Base-by-base conservation (phyloP, 345 rosid genomes). In the Salix caprea region DNA sequence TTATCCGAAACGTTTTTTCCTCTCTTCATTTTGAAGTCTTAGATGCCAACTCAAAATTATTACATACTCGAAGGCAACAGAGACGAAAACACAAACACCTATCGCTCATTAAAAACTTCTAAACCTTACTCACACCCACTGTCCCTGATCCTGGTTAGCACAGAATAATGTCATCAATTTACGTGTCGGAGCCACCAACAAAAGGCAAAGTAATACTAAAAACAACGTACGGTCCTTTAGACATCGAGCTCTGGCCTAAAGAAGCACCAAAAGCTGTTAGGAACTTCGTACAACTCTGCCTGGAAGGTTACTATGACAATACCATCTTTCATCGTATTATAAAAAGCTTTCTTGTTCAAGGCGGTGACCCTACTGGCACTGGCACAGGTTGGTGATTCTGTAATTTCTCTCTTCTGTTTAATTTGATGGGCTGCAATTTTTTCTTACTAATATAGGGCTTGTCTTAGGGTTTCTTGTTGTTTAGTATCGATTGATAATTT, bases 201-300 rank as follows among this genome's bases (percentile, higher is more conserved):
- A 96, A 93, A 71, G 99, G 99, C 34, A 93, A 96, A 75, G 94
- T 93, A 62, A 75, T 93, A 62, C 85, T 96, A 60, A 83, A 87
- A 79, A 96, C 98, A 68, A 89, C 94, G 42, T 85, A 91, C 79
- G 98, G 99, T 0, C 98, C 97, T 0, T 73, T 96, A 9, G 97
- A 93, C 85, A 79, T 96, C 85, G 97, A 96, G 89, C 88, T 96
- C 12, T 96, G 97, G 99, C 97, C 99, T 2, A 93, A 91, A 66
- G 97, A 96, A 82, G 94, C 98, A 0, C 96, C 99, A 1, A 93
- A 92, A 82, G 97, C 98, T 37, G 97, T 91, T 9, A 79, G 99
- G 52, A 96, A 93, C 86, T 93, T 96, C 86, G 94, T 93, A 37
- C 97, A 92, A 82, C 92, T 96, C 48, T 96, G 97, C 74, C 94